Base-by-base conservation (phyloP, 2,329 filamentous ascomycete species). In the Botrytis byssoidea region DNA sequence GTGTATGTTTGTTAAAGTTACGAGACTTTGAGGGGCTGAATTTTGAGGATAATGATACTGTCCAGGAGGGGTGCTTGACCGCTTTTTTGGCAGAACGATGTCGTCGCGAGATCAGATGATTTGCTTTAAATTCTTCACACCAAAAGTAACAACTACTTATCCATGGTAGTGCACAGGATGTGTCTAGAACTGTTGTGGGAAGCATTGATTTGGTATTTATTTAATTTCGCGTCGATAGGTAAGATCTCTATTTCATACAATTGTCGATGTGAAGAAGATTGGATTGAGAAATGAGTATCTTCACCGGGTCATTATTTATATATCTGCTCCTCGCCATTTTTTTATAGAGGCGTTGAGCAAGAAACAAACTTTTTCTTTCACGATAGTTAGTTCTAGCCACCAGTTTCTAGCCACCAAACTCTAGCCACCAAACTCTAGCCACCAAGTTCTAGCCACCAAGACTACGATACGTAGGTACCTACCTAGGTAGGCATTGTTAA, bases 51-150 rank as follows among this genome's bases (percentile, higher is more conserved):
- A 57, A 57, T 57, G 51, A 29, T 57, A 57, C 18, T 42, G n/a
- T 57, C n/a, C n/a, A 42, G 25, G 48, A 68, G 66, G 66, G 66
- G 35, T 18, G 10, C n/a, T 57, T 68, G 29, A 68, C 66, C 66
- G 66, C 66, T 57, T 68, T 57, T 57, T 32, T 51, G 66, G 66
- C 66, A 68, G 48, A 68, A 68, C 25, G 16, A 57, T n/a, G 25
- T 42, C 20, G 48, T 55, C 51, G 51, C 51, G 51, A 29, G n/a
- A 57, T 57, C 51, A 57, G 51, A 57, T 29, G 51, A 57, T 29
- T 29, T 3, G 18, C 14, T 32, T 29, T 57, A 1, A 29, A 22
- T 32, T 67, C 46, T 22, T 55, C 22, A 55, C n/a, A 22, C n/a
- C n/a, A 65, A 16, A 29, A 57, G 16, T 9, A 18, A 57, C 14